Percentiles rank a stretch among this genome's conserved stretches.
These are phyloP conservation scores for Komagataella mondaviorum DNA, from an alignment of 805 yeast genomes.

Conservation along the genomic window DNA sequence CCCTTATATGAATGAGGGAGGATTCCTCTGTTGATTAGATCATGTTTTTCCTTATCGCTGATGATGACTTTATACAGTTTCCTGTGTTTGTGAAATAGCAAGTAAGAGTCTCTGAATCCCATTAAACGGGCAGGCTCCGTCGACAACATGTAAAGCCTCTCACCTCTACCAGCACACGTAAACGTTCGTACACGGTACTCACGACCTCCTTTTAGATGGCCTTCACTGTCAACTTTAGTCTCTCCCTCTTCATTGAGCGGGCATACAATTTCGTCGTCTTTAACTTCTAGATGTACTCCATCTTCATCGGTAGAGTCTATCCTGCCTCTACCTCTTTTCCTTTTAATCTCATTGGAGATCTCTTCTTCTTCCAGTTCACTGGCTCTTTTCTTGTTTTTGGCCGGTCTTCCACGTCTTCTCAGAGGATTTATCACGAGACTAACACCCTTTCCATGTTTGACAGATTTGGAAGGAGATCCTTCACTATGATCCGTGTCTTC, in stretches of 20 bases:
- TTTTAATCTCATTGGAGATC: background rate
- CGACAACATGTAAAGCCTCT: conserved; percentile 72
- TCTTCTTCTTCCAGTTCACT: background rate
- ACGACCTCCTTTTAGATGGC: conserved; percentile 60
- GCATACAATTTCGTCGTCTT: conserved; percentile 66
- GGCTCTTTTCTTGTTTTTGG: conserved; percentile 14
- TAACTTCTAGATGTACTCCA: conserved; percentile 51
- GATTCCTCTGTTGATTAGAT: conserved; percentile 65
- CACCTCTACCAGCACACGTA: conserved; percentile 52
- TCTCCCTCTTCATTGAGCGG: conserved; percentile 71
- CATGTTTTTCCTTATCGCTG: conserved; percentile 67
- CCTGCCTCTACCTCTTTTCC: background rate
- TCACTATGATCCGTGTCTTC: conserved; percentile 10
- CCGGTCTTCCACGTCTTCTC: conserved; percentile 17
- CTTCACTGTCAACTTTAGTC: conserved; percentile 52
- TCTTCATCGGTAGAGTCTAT: conserved; percentile 31
- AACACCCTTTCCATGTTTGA: conserved; percentile 12
- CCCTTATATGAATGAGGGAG: conserved; percentile 88
- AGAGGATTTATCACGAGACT: conserved; percentile 2
- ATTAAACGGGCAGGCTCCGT: conserved; percentile 95
- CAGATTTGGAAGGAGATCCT: conserved; percentile 10
- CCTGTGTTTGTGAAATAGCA: conserved; percentile 78
- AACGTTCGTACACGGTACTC: conserved; percentile 61
- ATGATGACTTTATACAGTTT: conserved; percentile 62
- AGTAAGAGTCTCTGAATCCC: conserved; percentile 85